Evolutionary conservation across 345 rosid genomes (phyloP), one percentile per base, ranked within the genome.

Genomic region (Eucalyptus globulus): DNA sequence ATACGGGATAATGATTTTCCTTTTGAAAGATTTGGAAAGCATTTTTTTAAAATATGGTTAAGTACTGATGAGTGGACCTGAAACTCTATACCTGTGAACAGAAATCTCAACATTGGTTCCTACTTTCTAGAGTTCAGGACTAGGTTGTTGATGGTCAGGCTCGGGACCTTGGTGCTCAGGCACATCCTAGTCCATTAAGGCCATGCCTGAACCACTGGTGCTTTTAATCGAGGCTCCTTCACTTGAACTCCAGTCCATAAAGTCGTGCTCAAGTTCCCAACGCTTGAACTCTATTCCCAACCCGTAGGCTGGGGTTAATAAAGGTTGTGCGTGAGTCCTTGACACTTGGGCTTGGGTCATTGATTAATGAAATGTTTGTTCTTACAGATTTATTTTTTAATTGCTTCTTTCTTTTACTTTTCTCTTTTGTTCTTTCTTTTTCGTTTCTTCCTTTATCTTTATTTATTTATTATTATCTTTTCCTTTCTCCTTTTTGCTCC

Each of bases 201-300:
- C 29, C 29, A 56, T 1, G 0, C 29, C 6, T 1, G 3, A 56
- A 22, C 3, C 6, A 1, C 0, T 10, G 29, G 62, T 56, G 6
- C 1, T 56, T 56, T 13, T 56, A 56, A 22, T 56, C 2, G 2
- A 56, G 10, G 14, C 62, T 56, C 62, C 13, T 22, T 22, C 62
- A 56, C 62, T 22, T 56, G 29, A 56, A 56, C 29, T 56, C 6
- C 6, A 24, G 6, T 56, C 29, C 29, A 56, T 24, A 9, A 56
- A 56, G 29, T 0, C 3, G 0, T 10, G 29, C 62, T 56, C 29
- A 56, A 56, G 62, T 56, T 12, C 14, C 13, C 62, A 26, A 56
- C 1, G 6, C 62, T 56, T 0, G 7, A 56, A 26, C 13, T 56
- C 13, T 56, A 5, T 9, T 56, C 62, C 62, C 29, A 24, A 24